Evolutionary conservation across 257 asterid species (phyloP), one percentile per base, ranked within the genome.

Genomic region (Mentha longifolia): DNA sequence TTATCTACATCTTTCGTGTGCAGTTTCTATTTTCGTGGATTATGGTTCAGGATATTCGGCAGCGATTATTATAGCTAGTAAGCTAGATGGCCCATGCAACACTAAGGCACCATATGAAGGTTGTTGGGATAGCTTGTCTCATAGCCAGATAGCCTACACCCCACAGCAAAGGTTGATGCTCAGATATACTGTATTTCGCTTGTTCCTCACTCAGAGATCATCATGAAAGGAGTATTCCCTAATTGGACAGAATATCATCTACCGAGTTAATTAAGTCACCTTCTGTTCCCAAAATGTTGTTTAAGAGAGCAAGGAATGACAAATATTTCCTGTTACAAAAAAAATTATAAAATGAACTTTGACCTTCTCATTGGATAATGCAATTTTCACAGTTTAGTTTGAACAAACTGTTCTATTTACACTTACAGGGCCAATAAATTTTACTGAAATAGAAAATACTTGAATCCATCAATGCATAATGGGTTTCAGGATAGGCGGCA

Each of bases 181-280:
- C 39, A 7, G 7, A 35, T 35, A 35, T 16, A 14, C 37, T 17
- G 62, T 5, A 41, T 20, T 35, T 7, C 3, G 67, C 9, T 22
- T 50, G 19, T 70, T 43, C 58, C 54, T 35, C 61, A 17, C 55
- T 50, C 62, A 35, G 35, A 39, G 5, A 2, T 33, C 46, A 41
- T n/a, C 46, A 41, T n/a, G 7, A 61, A 41, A 39, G 71, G 37
- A 22, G 33, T 12, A 30, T 50, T 13, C 28, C 22, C 19, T 72
- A 9, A 33, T 37, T 20, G 39, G 46, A 61, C 10, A 71, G 39
- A 46, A 71, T 30, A 50, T 54, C 55, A 35, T 50, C 28, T 50
- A 19, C 50, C 28, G 13, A 49, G 62, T 59, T 60, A 17, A 9
- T 35, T 5, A 49, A 7, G 16, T 9, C 7, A 30, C 67, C 10